phyloP scores from a whole-genome alignment of 305 asterid genomes.

The Coffea humblotiana region DNA sequence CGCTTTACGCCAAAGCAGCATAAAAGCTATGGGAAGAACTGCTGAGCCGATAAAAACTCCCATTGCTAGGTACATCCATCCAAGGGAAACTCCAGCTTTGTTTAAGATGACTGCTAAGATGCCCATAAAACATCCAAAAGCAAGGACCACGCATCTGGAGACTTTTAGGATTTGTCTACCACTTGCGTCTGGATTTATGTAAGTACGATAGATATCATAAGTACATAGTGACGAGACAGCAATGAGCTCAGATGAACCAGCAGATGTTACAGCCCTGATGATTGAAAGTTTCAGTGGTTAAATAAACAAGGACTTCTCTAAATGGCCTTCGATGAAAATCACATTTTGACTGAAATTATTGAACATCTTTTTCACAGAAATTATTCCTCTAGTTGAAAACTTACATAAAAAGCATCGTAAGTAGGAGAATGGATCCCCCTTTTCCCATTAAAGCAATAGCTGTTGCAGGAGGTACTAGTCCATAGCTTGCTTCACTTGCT shows the following conservation, averaged over 20 bases:
- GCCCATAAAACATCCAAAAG: constrained; percentile 84
- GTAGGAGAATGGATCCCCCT: constrained; percentile 89
- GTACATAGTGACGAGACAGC: constrained; percentile 91
- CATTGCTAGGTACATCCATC: constrained; percentile 94
- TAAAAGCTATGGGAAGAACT: constrained; percentile 85
- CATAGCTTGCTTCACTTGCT: constrained; percentile 75
- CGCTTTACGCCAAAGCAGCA: constrained; percentile 88
- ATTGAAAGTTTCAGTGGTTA: neutral
- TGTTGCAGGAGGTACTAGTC: constrained; percentile 91
- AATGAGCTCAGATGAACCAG: constrained; percentile 87
- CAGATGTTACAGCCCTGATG: constrained; percentile 93
- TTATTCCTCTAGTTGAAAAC: constrained; percentile 12
- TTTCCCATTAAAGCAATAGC: constrained; percentile 93
- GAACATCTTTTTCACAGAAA: neutral
- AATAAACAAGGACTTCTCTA: neutral
- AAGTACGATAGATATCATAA: constrained; percentile 81
- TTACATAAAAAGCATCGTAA: constrained; percentile 90
- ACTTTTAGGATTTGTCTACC: constrained; percentile 70
- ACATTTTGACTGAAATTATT: neutral
- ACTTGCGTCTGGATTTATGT: constrained; percentile 74
- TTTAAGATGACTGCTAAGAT: constrained; percentile 76
- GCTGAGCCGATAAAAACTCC: constrained; percentile 91
- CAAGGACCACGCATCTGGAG: constrained; percentile 61
- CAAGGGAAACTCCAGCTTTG: constrained; percentile 83
- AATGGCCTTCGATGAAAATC: neutral